phyloP scores from a whole-genome alignment of 306 rosid genomes.

The Vigna hirtella region DNA sequence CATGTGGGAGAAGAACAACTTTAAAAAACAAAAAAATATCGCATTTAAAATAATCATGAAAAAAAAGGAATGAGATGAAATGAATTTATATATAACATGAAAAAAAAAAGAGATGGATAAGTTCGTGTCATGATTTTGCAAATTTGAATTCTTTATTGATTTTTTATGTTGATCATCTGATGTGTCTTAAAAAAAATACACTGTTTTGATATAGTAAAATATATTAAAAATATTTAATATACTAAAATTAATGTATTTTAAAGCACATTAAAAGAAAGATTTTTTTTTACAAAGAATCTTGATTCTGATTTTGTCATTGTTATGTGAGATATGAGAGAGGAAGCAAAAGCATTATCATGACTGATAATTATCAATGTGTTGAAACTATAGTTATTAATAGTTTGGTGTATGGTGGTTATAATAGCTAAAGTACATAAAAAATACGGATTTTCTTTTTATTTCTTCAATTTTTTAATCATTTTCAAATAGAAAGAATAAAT shows the following conservation, averaged over 20 bases:
- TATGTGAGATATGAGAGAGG: constrained; percentile 12
- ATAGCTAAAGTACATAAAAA: not conserved
- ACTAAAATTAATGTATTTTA: too few species aligned
- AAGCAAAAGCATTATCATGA: constrained; percentile 14
- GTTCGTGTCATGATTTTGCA: not conserved
- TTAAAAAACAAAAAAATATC: not conserved
- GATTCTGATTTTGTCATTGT: not conserved
- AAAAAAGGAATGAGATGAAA: not conserved
- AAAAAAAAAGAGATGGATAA: not conserved
- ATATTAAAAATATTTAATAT: too few species aligned
- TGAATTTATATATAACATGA: not conserved
- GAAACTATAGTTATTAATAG: not conserved
- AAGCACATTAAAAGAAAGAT: too few species aligned
- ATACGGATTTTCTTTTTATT: not conserved
- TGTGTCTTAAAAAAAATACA: too few species aligned
- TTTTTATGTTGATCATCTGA: too few species aligned
- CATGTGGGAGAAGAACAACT: not conserved
- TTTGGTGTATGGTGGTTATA: not conserved
- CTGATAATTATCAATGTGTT: not conserved
- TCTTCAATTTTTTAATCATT: not conserved
- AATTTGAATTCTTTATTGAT: too few species aligned
- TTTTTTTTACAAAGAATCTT: too few species aligned
- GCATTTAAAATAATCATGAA: not conserved
- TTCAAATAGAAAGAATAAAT: constrained; percentile 8
- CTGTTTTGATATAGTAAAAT: too few species aligned